Evolutionary conservation across 2,329 filamentous ascomycete species (phyloP).

Genomic region (Aspergillus fumigatus): DNA sequence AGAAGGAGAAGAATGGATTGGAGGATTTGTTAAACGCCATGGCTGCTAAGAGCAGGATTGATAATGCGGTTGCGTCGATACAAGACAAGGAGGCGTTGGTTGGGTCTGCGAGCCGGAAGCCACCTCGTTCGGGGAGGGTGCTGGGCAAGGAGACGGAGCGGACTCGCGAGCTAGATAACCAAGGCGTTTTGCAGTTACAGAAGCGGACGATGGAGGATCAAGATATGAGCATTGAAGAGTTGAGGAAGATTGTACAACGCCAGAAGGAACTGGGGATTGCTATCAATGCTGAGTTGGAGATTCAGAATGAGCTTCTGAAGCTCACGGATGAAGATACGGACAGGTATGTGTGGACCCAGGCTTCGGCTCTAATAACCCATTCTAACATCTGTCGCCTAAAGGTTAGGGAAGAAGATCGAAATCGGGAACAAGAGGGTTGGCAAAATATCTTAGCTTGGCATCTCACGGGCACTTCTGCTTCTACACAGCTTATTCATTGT

Average conservation of each 20-base stretch:
- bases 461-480: neutral
- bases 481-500: neutral
- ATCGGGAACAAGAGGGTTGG: slow-evolving; percentile 45
- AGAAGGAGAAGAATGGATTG: slow-evolving; percentile 59
- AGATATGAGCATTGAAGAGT: slow-evolving; percentile 55
- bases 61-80: slow-evolving; percentile 44
- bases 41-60: slow-evolving; percentile 47
- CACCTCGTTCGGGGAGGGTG: slow-evolving; percentile 46
- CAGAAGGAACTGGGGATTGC: slow-evolving; percentile 59
- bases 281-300: slow-evolving; percentile 59
- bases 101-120: slow-evolving; percentile 22
- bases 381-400: slow-evolving; percentile 18
- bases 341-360: slow-evolving; percentile 28
- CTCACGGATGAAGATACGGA: slow-evolving; percentile 57
- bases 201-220: slow-evolving; percentile 59
- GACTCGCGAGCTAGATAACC: slow-evolving; percentile 60
- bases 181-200: slow-evolving; percentile 60
- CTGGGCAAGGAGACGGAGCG: slow-evolving; percentile 55
- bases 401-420: slow-evolving; percentile 43
- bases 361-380: neutral
- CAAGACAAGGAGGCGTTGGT: slow-evolving; percentile 44
- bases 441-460: slow-evolving; percentile 39
- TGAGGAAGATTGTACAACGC: slow-evolving; percentile 55
- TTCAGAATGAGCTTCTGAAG: slow-evolving; percentile 58
- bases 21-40: slow-evolving; percentile 58